These are phyloP conservation scores for Canna indica DNA, from an alignment of 176 grass and related monocot species.

Conservation along the genomic window DNA sequence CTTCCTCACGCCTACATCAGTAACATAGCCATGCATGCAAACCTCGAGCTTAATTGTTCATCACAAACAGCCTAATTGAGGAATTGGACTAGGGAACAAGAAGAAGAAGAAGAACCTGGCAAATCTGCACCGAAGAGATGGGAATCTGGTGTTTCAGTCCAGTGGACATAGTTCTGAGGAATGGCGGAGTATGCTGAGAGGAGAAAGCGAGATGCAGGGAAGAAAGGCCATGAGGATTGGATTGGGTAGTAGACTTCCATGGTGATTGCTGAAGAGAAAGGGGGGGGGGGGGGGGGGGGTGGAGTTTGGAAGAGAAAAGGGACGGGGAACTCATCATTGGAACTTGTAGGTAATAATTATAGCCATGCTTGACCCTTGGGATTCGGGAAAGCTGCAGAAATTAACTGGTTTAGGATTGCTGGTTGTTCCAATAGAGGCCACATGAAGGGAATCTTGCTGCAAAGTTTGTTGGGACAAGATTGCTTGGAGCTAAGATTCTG, in stretches of 20 bases:
- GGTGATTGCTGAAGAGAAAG: not conserved
- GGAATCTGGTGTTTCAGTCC: constrained; percentile 52
- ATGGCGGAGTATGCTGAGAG: constrained; percentile 4
- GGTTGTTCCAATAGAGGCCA: no score
- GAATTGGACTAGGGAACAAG: not conserved
- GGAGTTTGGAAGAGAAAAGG: not conserved
- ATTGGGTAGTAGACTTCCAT: not conserved
- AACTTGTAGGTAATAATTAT: not conserved
- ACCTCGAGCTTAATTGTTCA: no score
- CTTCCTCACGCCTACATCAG: constrained; percentile 40
- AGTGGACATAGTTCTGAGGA: constrained; percentile 41
- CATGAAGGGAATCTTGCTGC: no score
- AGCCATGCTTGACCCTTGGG: not conserved
- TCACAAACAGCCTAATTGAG: no score
- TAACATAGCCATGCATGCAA: not conserved
- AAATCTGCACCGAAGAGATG: constrained; percentile 56
- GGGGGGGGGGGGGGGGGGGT: not conserved
- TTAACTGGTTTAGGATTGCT: no score
- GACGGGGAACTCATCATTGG: no score
- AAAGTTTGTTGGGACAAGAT: no score
- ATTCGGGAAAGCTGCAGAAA: no score
- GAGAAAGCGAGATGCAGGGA: not conserved
- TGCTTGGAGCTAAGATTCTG: no score
- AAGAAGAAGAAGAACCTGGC: constrained; percentile 30
- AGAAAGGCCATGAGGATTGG: constrained; percentile 4